Evolutionary conservation across 2,329 filamentous ascomycete genomes (phyloP), one percentile per base, ranked within the genome.

Genomic region (Hortaea sp.): DNA sequence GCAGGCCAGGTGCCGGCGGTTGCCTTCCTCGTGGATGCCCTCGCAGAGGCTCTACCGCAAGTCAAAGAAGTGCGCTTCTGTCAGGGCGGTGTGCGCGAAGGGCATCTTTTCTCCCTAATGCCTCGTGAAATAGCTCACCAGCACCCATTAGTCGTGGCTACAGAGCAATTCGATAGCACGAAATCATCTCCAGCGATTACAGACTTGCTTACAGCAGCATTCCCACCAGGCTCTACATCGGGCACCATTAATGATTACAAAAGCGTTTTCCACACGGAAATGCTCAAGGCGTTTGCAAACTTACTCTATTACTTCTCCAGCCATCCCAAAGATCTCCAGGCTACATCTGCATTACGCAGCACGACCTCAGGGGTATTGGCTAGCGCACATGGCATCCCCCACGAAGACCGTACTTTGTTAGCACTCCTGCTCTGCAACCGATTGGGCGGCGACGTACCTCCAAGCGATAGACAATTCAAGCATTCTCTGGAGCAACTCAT

Each of bases 71-170:
- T 89, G 2, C 83, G 82, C 1, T 95, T 95, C 66, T 94, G 88
- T 61, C 83, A 87, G 56, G 87, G 89, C 13, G 89, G 88, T 6
- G 89, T 95, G 50, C 75, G 88, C 37, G 88, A 95, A 65, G 89
- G 89, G 0, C 81, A 81, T 39, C 69, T 95, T 35, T 88, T 87
- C 67, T 79, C 85, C 65, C 81, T 75, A 50, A 74, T 95, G 7
- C 72, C 79, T 0, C 54, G 64, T 0, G 62, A 72, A 0, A 64
- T 84, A 11, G 78, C 84, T 45, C 76, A 79, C 42, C 73, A 78
- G 53, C 74, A 83, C 55, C 87, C 88, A 0, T 68, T 94, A 1
- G 66, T 78, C 7, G 76, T 78, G 0, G 79, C 78, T 1, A 85
- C 81, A 0, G 57, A 60, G 10, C 69, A 69, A 1, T 77, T 75